A percentile compares a stretch with the other conserved stretches of the same genome.
These are phyloP conservation scores for Coffea eugenioides DNA, from an alignment of 257 asterid species.

Conservation along the genomic window DNA sequence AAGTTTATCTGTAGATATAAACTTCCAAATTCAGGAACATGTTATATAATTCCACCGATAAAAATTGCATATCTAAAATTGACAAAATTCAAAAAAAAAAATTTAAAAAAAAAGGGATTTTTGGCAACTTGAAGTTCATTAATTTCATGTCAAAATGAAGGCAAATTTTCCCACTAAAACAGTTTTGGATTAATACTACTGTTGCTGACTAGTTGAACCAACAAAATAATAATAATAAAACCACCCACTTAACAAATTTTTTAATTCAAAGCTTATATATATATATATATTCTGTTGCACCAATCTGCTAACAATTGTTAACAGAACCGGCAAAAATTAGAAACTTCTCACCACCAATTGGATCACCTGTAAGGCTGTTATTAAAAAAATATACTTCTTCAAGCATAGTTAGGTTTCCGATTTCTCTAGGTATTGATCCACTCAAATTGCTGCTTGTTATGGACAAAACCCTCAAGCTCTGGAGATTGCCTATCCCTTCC, in stretches of 20 bases:
- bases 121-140: no score
- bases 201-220: no score
- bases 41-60: no score
- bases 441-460: background rate
- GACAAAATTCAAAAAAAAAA: no score
- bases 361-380: background rate
- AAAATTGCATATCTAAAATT: no score
- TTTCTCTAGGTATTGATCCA: background rate
- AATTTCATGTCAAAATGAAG: no score
- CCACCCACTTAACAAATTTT: no score
- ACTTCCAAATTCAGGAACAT: no score
- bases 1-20: no score
- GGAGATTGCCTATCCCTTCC: background rate
- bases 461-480: background rate
- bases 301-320: no score
- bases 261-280: background rate
- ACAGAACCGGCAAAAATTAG: background rate
- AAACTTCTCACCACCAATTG: background rate
- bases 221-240: no score
- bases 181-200: background rate
- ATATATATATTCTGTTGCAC: background rate
- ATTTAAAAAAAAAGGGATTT: no score
- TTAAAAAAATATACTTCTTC: background rate
- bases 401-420: slow-evolving; percentile 24
- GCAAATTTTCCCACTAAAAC: background rate